A percentile compares a stretch with the other conserved stretches of the same genome.
These are phyloP conservation scores for Puccinia horiana DNA, from an alignment of 1,284 basidiomycete species.

Conservation along the genomic window DNA sequence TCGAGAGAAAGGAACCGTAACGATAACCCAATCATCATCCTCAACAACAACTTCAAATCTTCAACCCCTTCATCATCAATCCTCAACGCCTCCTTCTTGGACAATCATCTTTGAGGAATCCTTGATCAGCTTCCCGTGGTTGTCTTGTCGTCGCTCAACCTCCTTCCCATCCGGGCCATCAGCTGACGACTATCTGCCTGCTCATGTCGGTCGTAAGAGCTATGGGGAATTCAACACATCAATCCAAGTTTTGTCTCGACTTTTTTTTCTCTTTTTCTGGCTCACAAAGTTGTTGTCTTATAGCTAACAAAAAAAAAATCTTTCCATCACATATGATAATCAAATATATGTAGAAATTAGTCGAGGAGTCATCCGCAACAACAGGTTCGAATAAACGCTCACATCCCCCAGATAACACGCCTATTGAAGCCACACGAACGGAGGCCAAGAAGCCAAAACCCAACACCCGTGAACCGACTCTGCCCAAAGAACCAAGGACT, in stretches of 20 bases:
- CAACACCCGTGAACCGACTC: too few species aligned
- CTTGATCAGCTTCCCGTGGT: conserved; percentile 16
- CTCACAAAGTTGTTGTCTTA: background rate
- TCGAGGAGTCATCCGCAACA: background rate
- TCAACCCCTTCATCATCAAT: background rate
- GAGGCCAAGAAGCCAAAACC: background rate
- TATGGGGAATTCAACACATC: conserved; percentile 20
- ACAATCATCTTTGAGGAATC: conserved; percentile 20
- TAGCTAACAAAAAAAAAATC: background rate
- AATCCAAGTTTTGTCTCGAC: conserved; percentile 19
- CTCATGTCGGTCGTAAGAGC: conserved; percentile 28
- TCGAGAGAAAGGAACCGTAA: background rate
- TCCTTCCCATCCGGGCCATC: background rate
- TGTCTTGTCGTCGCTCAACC: background rate
- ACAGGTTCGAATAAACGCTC: background rate
- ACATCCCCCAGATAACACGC: background rate
- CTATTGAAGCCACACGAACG: background rate
- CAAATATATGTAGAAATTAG: background rate
- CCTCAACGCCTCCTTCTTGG: background rate
- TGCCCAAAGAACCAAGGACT: background rate
- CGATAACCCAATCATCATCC: background rate
- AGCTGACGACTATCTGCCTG: background rate
- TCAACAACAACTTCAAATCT: background rate
- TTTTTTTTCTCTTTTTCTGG: background rate
- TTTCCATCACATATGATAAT: too few species aligned